Percentiles rank a stretch among this genome's conserved stretches.
Evolutionary conservation across 202 grass and related monocot genomes (phyloP).

Genomic region (Zoysia matrella): DNA sequence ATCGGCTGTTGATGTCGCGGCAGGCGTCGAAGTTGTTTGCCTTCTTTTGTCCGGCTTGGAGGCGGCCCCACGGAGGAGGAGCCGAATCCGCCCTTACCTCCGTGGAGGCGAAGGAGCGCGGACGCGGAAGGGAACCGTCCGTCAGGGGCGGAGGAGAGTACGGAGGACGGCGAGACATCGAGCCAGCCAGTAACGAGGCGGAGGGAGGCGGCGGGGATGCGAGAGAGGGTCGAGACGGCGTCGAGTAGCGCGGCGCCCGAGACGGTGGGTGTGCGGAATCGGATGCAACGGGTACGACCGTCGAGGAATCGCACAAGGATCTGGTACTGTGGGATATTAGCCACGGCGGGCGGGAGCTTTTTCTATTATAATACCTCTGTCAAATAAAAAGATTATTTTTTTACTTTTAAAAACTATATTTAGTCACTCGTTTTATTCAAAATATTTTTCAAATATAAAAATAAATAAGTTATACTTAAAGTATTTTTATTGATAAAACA

Average conservation of each 20-base stretch:
- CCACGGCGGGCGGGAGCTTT: constrained; percentile 38
- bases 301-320: constrained; percentile 80
- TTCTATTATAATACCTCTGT: too few relatives aligned
- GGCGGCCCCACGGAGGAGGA: constrained; percentile 88
- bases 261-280: constrained; percentile 59
- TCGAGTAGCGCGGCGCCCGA: constrained; percentile 56
- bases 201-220: constrained; percentile 37
- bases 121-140: constrained; percentile 57
- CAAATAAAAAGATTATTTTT: too few relatives aligned
- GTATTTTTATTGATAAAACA: too few relatives aligned
- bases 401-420: too few relatives aligned
- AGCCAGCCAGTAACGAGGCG: constrained; percentile 51
- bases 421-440: too few relatives aligned
- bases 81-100: constrained; percentile 95
- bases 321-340: constrained; percentile 64
- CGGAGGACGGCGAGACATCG: constrained; percentile 44
- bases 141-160: constrained; percentile 52
- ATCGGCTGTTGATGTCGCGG: constrained; percentile 87
- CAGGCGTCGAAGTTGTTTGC: too few relatives aligned
- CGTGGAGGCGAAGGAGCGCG: constrained; percentile 76
- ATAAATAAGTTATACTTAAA: too few relatives aligned
- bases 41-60: constrained; percentile 98
- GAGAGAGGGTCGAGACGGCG: constrained; percentile 50
- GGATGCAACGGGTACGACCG: constrained; percentile 70
- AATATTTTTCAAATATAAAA: too few relatives aligned